phyloP scores from a whole-genome alignment of 257 asterid genomes.

The Solanum chmielewskii region DNA sequence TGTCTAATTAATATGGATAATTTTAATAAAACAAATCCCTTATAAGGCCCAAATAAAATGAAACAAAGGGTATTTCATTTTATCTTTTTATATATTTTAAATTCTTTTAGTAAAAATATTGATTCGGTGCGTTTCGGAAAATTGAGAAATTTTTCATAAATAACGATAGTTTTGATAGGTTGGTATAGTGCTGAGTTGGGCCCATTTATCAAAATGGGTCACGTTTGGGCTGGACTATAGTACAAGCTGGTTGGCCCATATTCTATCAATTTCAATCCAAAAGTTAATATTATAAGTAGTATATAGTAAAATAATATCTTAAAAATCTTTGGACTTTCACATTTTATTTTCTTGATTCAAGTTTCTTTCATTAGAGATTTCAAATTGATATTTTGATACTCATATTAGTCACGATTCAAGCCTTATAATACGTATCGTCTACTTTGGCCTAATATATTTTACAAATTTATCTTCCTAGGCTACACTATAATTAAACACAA shows the following conservation, averaged over 20 bases:
- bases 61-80: too few species aligned
- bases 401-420: background rate
- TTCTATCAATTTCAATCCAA: background rate
- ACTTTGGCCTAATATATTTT: too few species aligned
- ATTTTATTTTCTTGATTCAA: too few species aligned
- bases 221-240: background rate
- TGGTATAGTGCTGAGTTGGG: background rate
- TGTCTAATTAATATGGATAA: background rate
- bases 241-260: background rate
- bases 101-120: too few species aligned
- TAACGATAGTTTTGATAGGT: background rate
- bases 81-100: background rate
- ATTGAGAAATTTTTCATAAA: background rate
- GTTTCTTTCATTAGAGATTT: too few species aligned
- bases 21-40: background rate
- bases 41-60: background rate
- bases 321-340: too few species aligned
- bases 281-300: too few species aligned
- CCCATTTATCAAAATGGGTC: background rate
- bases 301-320: too few species aligned
- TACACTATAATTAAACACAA: too few species aligned
- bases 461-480: too few species aligned
- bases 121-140: accelerated
- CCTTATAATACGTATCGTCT: background rate
- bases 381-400: too few species aligned